Conservation (phyloP, 805 yeast species). For the Blastobotrys parvus region DNA sequence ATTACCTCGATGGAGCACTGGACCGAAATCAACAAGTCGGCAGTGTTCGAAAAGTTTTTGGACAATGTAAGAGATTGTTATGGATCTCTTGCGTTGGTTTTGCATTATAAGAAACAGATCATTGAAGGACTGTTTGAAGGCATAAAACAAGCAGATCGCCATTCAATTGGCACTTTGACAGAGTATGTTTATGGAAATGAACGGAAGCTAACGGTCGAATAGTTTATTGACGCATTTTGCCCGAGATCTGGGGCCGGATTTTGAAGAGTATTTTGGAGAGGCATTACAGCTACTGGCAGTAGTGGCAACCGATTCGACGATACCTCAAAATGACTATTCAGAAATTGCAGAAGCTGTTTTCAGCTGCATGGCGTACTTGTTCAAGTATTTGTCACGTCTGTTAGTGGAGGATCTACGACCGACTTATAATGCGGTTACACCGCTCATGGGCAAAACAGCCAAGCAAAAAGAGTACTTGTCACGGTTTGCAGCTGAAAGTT, state of each 20-base stretch:
- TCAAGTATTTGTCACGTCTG: conserved; percentile 71
- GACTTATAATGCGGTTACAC: conserved; percentile 58
- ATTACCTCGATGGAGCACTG: conserved; percentile 74
- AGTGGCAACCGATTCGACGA: conserved; percentile 33
- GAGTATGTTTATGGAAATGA: conserved; percentile 35
- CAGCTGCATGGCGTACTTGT: conserved; percentile 76
- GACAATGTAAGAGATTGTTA: conserved; percentile 45
- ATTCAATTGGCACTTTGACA: conserved; percentile 70
- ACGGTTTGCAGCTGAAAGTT: conserved; percentile 83
- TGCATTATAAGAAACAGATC: conserved; percentile 60
- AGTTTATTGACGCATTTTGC: conserved; percentile 67
- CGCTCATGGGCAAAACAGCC: conserved; percentile 48
- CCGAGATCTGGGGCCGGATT: conserved; percentile 89
- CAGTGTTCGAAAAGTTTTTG: conserved; percentile 55
- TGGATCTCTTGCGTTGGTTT: conserved; percentile 71
- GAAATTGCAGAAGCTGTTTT: conserved; percentile 71
- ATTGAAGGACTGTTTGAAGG: conserved; percentile 42
- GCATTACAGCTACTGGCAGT: conserved; percentile 45
- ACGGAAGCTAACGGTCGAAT: conserved; percentile 2
- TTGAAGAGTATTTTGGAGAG: conserved; percentile 55
- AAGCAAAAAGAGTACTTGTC: conserved; percentile 52
- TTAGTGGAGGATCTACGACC: conserved; percentile 56
- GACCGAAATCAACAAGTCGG: conserved; percentile 78
- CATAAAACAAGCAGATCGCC: conserved; percentile 49
- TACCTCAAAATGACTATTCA: conserved; percentile 33